Conservation (phyloP, 1,284 basidiomycete genomes). For the Microbotryum violaceum region DNA sequence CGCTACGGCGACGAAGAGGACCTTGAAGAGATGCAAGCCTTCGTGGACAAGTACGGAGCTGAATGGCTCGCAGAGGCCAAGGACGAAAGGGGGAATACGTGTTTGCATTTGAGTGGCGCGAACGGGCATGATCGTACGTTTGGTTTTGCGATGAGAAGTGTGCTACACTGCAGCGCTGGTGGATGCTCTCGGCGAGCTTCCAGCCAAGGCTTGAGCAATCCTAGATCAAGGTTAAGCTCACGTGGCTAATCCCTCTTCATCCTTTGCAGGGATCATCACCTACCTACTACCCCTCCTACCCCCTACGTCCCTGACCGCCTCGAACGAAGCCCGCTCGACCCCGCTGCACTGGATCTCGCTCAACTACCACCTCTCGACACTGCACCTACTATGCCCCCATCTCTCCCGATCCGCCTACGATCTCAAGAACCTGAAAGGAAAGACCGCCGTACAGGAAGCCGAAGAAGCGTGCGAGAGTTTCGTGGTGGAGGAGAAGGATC, state of each 20-base stretch:
- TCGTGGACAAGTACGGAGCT: constrained; percentile 31
- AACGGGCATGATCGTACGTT: constrained; percentile 36
- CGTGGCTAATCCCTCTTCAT: background rate
- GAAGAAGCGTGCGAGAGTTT: constrained; percentile 31
- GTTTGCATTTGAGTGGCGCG: constrained; percentile 36
- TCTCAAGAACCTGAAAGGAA: constrained; percentile 31
- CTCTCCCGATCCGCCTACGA: constrained; percentile 24
- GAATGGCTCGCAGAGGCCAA: constrained; percentile 21
- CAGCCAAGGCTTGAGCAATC: background rate
- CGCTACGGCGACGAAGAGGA: constrained; percentile 36
- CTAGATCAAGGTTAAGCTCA: background rate
- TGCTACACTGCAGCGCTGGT: background rate
- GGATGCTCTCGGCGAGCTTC: background rate
- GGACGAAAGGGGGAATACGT: constrained; percentile 37
- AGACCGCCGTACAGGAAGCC: constrained; percentile 34
- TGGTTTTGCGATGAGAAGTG: background rate
- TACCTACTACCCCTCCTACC: constrained; percentile 32
- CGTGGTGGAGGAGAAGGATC: constrained; percentile 13
- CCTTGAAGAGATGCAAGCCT: constrained; percentile 34
- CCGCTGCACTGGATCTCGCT: constrained; percentile 36
- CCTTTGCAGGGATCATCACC: constrained; percentile 26
- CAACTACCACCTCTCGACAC: constrained; percentile 34
- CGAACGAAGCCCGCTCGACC: constrained; percentile 33
- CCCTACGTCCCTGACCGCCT: constrained; percentile 12
- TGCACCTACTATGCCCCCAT: constrained; percentile 31